Evolutionary conservation across 129 eudicot genomes (phyloP).

Genomic region (Centella asiatica): DNA sequence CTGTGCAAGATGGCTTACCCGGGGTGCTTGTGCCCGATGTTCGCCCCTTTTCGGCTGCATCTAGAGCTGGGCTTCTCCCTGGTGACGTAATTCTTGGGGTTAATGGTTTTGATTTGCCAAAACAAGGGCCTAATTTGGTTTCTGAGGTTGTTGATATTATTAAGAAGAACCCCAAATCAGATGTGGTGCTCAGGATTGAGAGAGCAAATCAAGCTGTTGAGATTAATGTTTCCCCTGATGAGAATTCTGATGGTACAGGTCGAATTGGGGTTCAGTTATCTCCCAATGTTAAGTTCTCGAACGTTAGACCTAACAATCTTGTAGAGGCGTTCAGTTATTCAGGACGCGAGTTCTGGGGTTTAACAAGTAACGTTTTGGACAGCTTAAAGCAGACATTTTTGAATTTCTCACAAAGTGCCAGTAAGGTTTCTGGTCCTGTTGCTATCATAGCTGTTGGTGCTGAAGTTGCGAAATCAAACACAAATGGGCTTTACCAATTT

Average conservation of each 20-base stretch:
- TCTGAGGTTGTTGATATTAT: conserved; percentile 73
- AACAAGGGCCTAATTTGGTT: conserved; percentile 54
- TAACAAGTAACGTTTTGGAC: conserved; percentile 61
- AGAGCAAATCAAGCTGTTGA: conserved; percentile 48
- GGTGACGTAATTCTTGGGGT: conserved; percentile 78
- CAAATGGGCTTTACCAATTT: conserved; percentile 73
- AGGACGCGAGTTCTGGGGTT: conserved; percentile 79
- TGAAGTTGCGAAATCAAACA: conserved; percentile 79
- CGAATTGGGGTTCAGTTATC: conserved; percentile 80
- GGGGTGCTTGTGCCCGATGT: conserved; percentile 93
- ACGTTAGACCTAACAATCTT: conserved; percentile 50
- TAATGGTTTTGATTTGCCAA: conserved; percentile 42
- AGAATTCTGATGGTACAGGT: conserved; percentile 70
- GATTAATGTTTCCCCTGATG: conserved; percentile 63
- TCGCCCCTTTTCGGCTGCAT: conserved; percentile 76
- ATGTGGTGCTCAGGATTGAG: conserved; percentile 44
- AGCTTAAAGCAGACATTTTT: conserved; percentile 72
- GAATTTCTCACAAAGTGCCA: conserved; percentile 73
- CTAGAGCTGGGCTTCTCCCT: conserved; percentile 67
- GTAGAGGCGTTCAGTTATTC: conserved; percentile 55
- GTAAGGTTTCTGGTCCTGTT: conserved; percentile 89
- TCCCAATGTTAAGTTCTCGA: conserved; percentile 58
- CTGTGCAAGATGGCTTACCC: conserved; percentile 80
- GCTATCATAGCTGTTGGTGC: conserved; percentile 96
- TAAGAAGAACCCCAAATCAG: conserved; percentile 49